Evolutionary conservation across 176 grass and related monocot species (phyloP).

Genomic region (Cocos nucifera): DNA sequence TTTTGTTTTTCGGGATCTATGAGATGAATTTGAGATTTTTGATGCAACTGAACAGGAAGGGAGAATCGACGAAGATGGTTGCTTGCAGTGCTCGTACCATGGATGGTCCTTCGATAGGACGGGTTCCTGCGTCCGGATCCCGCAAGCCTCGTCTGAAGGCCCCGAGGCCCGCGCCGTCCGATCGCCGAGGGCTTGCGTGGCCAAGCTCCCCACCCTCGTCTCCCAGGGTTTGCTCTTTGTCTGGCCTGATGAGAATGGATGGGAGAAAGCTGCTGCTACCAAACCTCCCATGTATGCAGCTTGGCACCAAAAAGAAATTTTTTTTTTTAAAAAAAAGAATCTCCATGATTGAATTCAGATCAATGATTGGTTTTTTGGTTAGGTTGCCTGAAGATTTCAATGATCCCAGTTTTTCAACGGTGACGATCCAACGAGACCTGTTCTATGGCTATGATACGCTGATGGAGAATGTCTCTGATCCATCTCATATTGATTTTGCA

Average conservation of each 20-base stretch:
- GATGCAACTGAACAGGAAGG: conserved; percentile 48
- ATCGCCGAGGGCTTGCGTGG: conserved; percentile 56
- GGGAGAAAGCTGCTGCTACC: conserved; percentile 62
- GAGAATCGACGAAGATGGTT: conserved; percentile 83
- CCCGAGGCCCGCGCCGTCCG: conserved; percentile 43
- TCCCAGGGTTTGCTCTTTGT: conserved; percentile 90
- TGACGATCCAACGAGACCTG: conserved; percentile 88
- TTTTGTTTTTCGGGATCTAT: neutral
- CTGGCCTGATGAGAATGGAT: conserved; percentile 90
- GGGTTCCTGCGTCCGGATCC: conserved; percentile 71
- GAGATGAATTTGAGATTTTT: neutral
- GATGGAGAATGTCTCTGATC: conserved; percentile 99
- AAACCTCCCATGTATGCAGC: conserved; percentile 62
- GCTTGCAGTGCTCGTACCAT: conserved; percentile 94
- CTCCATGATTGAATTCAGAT: no score
- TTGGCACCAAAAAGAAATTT: neutral
- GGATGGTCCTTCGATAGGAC: conserved; percentile 82
- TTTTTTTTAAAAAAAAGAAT: neutral
- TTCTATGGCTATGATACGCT: conserved; percentile 93
- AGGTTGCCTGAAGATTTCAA: conserved; percentile 89
- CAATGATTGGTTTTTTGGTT: conserved; percentile 12
- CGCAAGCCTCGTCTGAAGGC: conserved; percentile 63
- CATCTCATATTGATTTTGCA: conserved; percentile 93
- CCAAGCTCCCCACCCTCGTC: conserved; percentile 74
- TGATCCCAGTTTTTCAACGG: conserved; percentile 72